These are phyloP conservation scores for Durio zibethinus DNA, from an alignment of 345 rosid genomes.

Conservation along the genomic window DNA sequence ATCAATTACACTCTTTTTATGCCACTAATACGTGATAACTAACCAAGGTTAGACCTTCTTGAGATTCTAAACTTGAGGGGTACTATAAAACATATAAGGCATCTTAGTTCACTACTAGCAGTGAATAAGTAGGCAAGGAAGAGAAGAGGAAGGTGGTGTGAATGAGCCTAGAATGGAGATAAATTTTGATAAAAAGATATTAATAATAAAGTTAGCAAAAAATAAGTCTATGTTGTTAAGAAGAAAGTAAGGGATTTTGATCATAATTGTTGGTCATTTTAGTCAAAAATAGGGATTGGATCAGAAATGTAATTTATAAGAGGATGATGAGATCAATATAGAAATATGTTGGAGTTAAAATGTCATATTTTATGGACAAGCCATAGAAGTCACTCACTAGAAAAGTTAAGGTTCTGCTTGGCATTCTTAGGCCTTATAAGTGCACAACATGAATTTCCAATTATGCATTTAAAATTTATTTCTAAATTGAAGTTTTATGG, in stretches of 20 bases:
- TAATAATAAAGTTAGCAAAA: constrained; percentile 52
- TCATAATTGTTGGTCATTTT: constrained; percentile 92
- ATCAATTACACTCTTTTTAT: constrained; percentile 77
- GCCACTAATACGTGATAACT: constrained; percentile 96
- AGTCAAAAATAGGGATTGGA: constrained; percentile 65
- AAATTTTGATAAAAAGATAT: constrained; percentile 67
- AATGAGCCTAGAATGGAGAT: constrained; percentile 22
- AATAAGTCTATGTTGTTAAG: constrained; percentile 81
- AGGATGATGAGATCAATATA: constrained; percentile 36
- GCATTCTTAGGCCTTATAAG: constrained; percentile 86
- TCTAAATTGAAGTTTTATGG: too few species aligned
- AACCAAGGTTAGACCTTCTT: constrained; percentile 42
- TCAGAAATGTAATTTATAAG: constrained; percentile 84
- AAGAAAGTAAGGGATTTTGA: constrained; percentile 87
- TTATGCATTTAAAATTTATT: background rate
- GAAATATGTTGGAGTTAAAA: constrained; percentile 48
- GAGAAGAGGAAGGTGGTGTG: constrained; percentile 18
- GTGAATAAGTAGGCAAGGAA: background rate
- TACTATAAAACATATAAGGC: constrained; percentile 6
- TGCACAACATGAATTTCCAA: background rate
- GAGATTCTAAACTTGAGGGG: constrained; percentile 34
- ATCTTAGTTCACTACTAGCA: constrained; percentile 26
- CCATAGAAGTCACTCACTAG: constrained; percentile 97
- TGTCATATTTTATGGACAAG: constrained; percentile 87
- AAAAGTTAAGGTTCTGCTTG: constrained; percentile 60